Conservation (phyloP, 1,284 basidiomycete species). For the Cutaneotrichosporon sp. region DNA sequence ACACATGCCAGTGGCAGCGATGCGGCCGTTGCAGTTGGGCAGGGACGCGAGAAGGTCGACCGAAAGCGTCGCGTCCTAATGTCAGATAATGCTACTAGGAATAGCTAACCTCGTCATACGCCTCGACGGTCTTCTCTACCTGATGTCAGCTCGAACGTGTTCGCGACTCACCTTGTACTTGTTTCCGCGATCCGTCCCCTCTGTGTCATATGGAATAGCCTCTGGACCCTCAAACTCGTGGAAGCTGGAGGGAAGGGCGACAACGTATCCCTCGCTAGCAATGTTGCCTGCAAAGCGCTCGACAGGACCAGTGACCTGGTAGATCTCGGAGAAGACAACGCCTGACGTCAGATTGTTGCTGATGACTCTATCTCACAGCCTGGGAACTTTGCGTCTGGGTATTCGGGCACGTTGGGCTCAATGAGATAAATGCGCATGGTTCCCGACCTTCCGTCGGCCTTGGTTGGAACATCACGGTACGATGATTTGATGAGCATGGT, state of each 20-base stretch:
- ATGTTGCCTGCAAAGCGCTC: constrained; percentile 76
- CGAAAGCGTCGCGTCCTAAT: constrained; percentile 67
- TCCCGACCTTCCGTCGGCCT: constrained; percentile 56
- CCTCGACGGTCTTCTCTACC: constrained; percentile 76
- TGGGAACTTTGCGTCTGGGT: constrained; percentile 48
- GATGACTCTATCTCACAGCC: constrained; percentile 29
- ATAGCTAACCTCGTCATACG: constrained; percentile 68
- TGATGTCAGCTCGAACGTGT: constrained; percentile 33
- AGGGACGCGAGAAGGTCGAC: constrained; percentile 67
- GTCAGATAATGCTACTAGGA: not conserved
- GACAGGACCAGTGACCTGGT: constrained; percentile 47
- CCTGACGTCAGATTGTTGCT: constrained; percentile 11
- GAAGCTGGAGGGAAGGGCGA: constrained; percentile 52
- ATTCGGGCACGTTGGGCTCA: constrained; percentile 45
- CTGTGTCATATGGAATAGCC: constrained; percentile 74
- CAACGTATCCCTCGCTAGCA: constrained; percentile 64
- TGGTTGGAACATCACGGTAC: constrained; percentile 67
- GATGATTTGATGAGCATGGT: constrained; percentile 74
- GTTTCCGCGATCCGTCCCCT: constrained; percentile 87
- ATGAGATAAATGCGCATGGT: constrained; percentile 62
- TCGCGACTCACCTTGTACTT: constrained; percentile 63
- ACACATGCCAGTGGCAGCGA: constrained; percentile 58
- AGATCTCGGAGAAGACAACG: constrained; percentile 50
- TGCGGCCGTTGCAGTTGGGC: constrained; percentile 78
- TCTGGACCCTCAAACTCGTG: constrained; percentile 88